Evolutionary conservation across 1,284 basidiomycete species (phyloP).

Genomic region (Microbotryum violaceum): DNA sequence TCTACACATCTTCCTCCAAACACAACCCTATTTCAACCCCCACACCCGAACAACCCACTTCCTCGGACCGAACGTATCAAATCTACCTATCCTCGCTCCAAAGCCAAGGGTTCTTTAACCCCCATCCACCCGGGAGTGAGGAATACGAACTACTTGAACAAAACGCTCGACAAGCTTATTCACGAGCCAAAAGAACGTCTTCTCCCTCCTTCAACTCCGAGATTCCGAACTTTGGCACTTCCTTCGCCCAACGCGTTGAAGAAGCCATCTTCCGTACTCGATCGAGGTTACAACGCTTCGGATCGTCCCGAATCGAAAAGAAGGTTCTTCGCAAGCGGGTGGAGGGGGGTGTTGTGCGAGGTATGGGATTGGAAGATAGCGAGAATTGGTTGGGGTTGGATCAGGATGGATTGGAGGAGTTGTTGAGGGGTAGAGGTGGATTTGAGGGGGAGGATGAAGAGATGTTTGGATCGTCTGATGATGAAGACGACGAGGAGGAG

Average conservation of each 20-base stretch:
- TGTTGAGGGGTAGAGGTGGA: constrained; percentile 42
- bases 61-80: constrained; percentile 5
- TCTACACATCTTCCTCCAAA: constrained; percentile 70
- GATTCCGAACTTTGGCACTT: constrained; percentile 31
- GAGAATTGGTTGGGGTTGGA: constrained; percentile 68
- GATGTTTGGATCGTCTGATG: constrained; percentile 26
- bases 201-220: constrained; percentile 5
- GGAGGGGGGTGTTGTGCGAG: too few relatives aligned
- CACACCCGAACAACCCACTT: neutral
- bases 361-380: constrained; percentile 50
- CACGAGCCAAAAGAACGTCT: too few relatives aligned
- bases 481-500: constrained; percentile 34
- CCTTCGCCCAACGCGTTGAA: constrained; percentile 66
- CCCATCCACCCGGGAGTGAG: constrained; percentile 64
- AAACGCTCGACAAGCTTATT: too few relatives aligned
- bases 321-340: too few relatives aligned
- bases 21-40: constrained; percentile 6
- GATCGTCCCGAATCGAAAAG: too few relatives aligned
- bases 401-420: constrained; percentile 55
- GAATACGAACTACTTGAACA: constrained; percentile 40
- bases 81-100: constrained; percentile 1
- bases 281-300: too few relatives aligned
- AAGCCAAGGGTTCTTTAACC: constrained; percentile 49
- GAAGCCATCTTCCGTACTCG: constrained; percentile 47
- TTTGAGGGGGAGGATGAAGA: constrained; percentile 26